These are phyloP conservation scores for Pseudogymnoascus sp. DNA, from an alignment of 2,329 filamentous ascomycete genomes.

Conservation along the genomic window DNA sequence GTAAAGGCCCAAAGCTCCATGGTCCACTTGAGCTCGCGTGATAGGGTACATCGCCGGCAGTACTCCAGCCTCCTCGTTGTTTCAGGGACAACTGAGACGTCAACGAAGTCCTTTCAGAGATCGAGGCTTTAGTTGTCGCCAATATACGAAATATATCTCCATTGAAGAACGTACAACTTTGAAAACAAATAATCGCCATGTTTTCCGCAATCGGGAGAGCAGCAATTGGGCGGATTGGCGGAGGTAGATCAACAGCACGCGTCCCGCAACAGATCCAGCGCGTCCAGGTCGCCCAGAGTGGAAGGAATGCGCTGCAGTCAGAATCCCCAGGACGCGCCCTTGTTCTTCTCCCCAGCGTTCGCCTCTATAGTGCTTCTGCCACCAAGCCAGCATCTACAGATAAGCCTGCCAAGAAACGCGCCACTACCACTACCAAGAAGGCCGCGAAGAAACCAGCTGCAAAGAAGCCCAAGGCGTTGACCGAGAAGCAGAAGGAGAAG, in stretches of 20 bases:
- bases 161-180: neutral
- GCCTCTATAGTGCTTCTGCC: constrained; percentile 21
- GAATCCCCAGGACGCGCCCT: constrained; percentile 12
- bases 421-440: constrained; percentile 13
- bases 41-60: constrained; percentile 7
- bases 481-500: constrained; percentile 26
- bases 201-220: constrained; percentile 28
- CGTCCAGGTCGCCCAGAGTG: constrained; percentile 17
- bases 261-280: constrained; percentile 22
- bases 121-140: neutral
- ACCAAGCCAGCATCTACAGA: constrained; percentile 19
- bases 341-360: constrained; percentile 12
- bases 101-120: neutral
- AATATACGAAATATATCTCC: neutral
- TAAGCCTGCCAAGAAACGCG: constrained; percentile 17
- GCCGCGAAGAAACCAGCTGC: constrained; percentile 14
- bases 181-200: constrained; percentile 21
- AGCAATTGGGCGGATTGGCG: constrained; percentile 22
- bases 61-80: constrained; percentile 8
- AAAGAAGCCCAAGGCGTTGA: constrained; percentile 25
- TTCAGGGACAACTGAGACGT: constrained; percentile 8
- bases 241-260: constrained; percentile 23
- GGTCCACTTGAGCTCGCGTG: constrained; percentile 1
- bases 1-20: neutral
- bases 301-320: constrained; percentile 13